phyloP scores from a whole-genome alignment of 2,329 filamentous ascomycete species.

The Pseudogymnoascus sp. region DNA sequence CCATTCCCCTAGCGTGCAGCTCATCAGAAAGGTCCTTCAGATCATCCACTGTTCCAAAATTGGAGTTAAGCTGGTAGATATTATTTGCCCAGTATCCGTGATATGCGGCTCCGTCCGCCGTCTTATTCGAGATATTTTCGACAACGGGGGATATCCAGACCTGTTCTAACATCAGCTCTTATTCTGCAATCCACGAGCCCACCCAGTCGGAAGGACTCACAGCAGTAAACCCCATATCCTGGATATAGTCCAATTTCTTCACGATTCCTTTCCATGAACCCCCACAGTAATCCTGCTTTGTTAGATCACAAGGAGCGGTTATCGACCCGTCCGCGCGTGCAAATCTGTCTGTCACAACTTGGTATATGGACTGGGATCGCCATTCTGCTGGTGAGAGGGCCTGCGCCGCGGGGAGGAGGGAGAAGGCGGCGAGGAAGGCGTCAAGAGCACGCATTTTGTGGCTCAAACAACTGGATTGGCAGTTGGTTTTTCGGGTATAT shows the following conservation, averaged over 20 bases:
- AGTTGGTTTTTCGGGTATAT: not conserved
- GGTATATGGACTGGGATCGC: slow-evolving; percentile 33
- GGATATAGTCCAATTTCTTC: slow-evolving; percentile 38
- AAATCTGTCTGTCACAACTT: slow-evolving; percentile 35
- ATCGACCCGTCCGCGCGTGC: slow-evolving; percentile 30
- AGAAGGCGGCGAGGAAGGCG: not conserved
- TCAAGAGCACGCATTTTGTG: not conserved
- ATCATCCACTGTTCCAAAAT: slow-evolving; percentile 51
- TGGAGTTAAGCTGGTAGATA: slow-evolving; percentile 43
- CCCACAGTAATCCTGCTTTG: slow-evolving; percentile 34
- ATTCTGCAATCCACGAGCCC: not conserved
- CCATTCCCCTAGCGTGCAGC: slow-evolving; percentile 47
- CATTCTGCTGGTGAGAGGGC: slow-evolving; percentile 22
- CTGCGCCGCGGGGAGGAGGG: not conserved
- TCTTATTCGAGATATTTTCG: slow-evolving; percentile 31
- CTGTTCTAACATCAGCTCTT: slow-evolving; percentile 17
- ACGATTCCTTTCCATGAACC: slow-evolving; percentile 39
- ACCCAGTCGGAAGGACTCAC: slow-evolving; percentile 16
- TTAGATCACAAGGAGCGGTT: slow-evolving; percentile 23
- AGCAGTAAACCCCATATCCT: slow-evolving; percentile 31
- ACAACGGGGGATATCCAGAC: slow-evolving; percentile 38
- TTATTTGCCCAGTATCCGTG: slow-evolving; percentile 39
- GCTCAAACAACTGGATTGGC: not conserved
- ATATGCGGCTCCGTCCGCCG: slow-evolving; percentile 33
- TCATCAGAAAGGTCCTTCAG: slow-evolving; percentile 47